Base-by-base conservation (phyloP, 345 rosid genomes). In the Tarenaya hassleriana region DNA sequence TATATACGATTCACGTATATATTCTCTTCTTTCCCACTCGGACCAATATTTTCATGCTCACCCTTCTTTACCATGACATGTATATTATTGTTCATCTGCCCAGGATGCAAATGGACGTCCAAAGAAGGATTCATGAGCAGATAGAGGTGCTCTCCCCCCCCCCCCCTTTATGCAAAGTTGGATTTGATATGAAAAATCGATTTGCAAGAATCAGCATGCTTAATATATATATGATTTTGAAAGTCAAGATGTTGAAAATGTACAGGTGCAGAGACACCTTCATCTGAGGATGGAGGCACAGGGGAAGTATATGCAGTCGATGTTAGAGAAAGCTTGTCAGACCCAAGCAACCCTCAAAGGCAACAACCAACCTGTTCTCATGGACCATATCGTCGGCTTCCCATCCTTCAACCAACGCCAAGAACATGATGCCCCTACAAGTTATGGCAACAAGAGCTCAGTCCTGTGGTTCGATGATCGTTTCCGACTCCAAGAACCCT, bases 291-390 rank as follows among this genome's bases (percentile, higher is more conserved):
- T 88, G 41, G 95, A 85, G 55, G 97, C 94, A 43, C 94, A 92
- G 68, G 98, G 94, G 24, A 88, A 88, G 58, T 92, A 92, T 73
- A 92, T 92, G 95, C 95, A 92, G 47, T 79, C 77, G 58, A 85
- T 92, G 60, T 58, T 92, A 56, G 94, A 88, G 72, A 92, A 88
- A 75, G 98, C 95, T 29, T 80, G 84, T 62, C 94, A 83, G 68
- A 88, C 95, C 34, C 91, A 83, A 10, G 91, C 81, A 9, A 81
- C 81, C 19, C 64, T 65, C 20, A 65, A 45, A n/a, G 52, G 52
- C 58, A 53, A 65, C 27, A 57, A 57, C 37, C 58, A 63, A 57
- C 18, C 47, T 38, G 54, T 58, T 21, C 57, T 58, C 52, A 45
- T 51, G 59, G 47, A 46, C 37, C 54, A 40, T 24, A 2, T 24